Evolutionary conservation across 257 asterid species (phyloP).

Genomic region (Solanum appendiculatum): DNA sequence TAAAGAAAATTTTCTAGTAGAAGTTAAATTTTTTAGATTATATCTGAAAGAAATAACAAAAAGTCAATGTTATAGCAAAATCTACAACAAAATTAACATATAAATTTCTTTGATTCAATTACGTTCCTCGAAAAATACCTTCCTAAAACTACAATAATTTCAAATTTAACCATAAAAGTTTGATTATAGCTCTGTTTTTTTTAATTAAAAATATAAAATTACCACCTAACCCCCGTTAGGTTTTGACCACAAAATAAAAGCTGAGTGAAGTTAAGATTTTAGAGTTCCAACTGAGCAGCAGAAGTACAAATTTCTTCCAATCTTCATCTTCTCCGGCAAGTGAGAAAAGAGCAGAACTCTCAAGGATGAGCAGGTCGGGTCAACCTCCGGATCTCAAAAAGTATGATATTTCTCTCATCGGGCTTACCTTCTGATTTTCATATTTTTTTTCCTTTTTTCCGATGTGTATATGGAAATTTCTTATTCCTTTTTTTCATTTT

Average conservation of each 20-base stretch:
- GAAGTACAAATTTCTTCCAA: background rate
- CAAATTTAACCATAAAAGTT: too few relatives aligned
- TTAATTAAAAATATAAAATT: too few relatives aligned
- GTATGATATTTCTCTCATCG: background rate
- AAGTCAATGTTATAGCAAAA: background rate
- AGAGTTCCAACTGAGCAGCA: background rate
- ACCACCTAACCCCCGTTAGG: background rate
- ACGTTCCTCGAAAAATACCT: too few relatives aligned
- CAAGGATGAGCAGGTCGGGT: background rate
- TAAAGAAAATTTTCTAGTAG: too few relatives aligned
- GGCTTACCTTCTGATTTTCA: background rate
- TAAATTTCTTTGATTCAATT: too few relatives aligned
- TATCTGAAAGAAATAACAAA: too few relatives aligned
- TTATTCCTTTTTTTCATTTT: background rate
- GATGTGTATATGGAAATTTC: background rate
- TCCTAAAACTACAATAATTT: too few relatives aligned
- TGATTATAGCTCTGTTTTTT: too few relatives aligned
- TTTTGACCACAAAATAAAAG: background rate
- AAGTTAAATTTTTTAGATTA: too few relatives aligned
- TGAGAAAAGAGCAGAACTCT: background rate
- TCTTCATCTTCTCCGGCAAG: background rate
- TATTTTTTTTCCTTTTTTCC: background rate
- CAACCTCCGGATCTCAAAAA: constrained; percentile 2
- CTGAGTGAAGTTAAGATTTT: background rate
- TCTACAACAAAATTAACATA: background rate